Evolutionary conservation across 169 alveolate genomes (phyloP).

Genomic region (Plasmodium relictum): DNA sequence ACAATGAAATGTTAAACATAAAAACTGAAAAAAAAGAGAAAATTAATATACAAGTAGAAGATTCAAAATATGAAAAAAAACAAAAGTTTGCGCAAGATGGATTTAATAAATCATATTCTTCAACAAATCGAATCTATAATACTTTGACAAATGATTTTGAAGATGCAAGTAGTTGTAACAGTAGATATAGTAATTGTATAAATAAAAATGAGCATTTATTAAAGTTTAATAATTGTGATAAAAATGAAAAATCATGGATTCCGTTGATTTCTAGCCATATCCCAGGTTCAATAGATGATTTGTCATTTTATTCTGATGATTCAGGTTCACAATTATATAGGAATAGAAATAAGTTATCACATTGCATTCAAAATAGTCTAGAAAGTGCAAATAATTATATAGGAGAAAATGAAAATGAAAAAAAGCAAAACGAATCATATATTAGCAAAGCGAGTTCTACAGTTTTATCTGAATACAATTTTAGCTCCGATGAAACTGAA

Average conservation of each 20-base stretch:
- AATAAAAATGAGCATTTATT: slow-evolving; percentile 4
- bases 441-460: slow-evolving; percentile 19
- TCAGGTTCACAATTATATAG: slow-evolving; percentile 18
- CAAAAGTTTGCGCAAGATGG: slow-evolving; percentile 4
- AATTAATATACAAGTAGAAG: neutral
- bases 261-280: slow-evolving; percentile 37
- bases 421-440: neutral
- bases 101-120: slow-evolving; percentile 15
- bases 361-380: slow-evolving; percentile 27
- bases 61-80: slow-evolving; percentile 13
- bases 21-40: slow-evolving; percentile 22
- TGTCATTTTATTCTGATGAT: slow-evolving; percentile 50
- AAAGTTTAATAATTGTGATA: slow-evolving; percentile 8
- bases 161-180: slow-evolving; percentile 43
- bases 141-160: slow-evolving; percentile 19
- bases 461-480: slow-evolving; percentile 12
- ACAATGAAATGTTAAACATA: slow-evolving; percentile 37
- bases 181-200: slow-evolving; percentile 21
- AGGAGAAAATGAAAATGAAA: slow-evolving; percentile 14
- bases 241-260: slow-evolving; percentile 37
- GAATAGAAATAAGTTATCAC: slow-evolving; percentile 27
- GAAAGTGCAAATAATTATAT: slow-evolving; percentile 28
- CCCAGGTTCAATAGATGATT: slow-evolving; percentile 40
- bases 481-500: slow-evolving; percentile 70
- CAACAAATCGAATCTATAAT: slow-evolving; percentile 7